Evolutionary conservation across 192 early-diverging fungal genomes (phyloP).

Genomic region (Coemansia furcata): DNA sequence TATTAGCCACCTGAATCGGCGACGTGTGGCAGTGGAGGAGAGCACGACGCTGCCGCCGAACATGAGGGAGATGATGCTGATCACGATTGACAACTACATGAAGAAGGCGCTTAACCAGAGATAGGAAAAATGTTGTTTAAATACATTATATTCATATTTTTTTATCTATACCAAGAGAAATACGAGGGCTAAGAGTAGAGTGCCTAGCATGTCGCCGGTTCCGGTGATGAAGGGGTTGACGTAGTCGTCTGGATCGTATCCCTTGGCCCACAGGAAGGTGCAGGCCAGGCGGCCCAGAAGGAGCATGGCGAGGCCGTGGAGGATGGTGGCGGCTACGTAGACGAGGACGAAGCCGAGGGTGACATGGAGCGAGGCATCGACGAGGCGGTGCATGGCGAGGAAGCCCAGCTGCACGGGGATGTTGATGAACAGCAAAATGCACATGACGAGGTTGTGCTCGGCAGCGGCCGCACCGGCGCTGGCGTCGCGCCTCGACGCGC

Average conservation of each 20-base stretch:
- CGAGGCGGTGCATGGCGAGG: conserved; percentile 50
- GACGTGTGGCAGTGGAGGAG: conserved; percentile 9
- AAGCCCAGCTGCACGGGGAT: conserved; percentile 67
- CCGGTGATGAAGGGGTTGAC: conserved; percentile 58
- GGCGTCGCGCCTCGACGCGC: not conserved
- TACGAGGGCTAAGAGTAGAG: conserved; percentile 56
- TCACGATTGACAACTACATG: conserved; percentile 17
- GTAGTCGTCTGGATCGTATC: conserved; percentile 79
- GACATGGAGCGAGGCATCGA: conserved; percentile 52
- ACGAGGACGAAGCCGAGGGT: conserved; percentile 47
- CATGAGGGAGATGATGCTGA: conserved; percentile 15
- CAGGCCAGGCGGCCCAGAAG: conserved; percentile 59
- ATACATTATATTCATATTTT: not conserved
- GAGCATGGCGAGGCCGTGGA: conserved; percentile 58
- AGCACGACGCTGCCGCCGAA: conserved; percentile 3
- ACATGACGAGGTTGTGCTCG: conserved; percentile 51
- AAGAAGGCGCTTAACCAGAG: not conserved
- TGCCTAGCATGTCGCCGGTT: conserved; percentile 68
- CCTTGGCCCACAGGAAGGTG: conserved; percentile 59
- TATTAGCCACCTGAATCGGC: conserved; percentile 4
- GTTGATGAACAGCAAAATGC: conserved; percentile 65
- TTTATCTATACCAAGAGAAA: conserved; percentile 15
- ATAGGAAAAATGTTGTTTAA: not conserved
- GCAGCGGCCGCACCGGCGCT: conserved; percentile 39
- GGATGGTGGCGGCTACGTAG: conserved; percentile 57